Conservation (phyloP, 2,329 filamentous ascomycete species). For the Microcera coccophila region DNA sequence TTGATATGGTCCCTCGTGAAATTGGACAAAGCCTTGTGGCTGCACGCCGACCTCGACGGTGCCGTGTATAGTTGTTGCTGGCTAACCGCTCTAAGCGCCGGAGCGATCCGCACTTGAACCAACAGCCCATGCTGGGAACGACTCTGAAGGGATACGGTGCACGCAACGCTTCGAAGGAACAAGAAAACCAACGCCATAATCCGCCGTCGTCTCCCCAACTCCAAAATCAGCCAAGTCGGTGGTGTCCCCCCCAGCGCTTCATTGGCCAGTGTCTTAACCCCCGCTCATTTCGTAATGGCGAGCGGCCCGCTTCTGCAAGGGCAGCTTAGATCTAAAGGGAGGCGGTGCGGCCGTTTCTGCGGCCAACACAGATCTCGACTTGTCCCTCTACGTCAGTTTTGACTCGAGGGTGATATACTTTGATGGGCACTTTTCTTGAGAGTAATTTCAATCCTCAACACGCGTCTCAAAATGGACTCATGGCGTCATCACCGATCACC, state of each 20-base stretch:
- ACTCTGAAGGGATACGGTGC: neutral
- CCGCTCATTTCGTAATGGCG: constrained; percentile 16
- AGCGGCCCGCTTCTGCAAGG: constrained; percentile 28
- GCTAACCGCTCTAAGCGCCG: constrained; percentile 11
- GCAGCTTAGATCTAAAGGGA: constrained; percentile 15
- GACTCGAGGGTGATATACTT: no score
- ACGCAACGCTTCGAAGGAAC: no score
- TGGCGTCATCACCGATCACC: no score
- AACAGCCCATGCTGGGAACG: neutral
- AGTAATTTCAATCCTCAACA: no score
- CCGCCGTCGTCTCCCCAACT: neutral
- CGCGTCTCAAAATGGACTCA: no score
- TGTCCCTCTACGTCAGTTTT: no score
- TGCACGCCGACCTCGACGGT: neutral
- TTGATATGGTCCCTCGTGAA: constrained; percentile 8
- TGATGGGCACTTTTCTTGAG: no score
- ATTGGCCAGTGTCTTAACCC: constrained; percentile 21
- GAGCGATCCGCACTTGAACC: constrained; percentile 4
- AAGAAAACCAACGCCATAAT: constrained; percentile 2
- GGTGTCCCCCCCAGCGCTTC: constrained; percentile 4
- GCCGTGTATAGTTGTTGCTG: constrained; percentile 1
- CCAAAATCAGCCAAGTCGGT: neutral
- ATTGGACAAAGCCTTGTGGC: neutral
- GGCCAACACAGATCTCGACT: no score
- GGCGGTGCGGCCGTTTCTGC: constrained; percentile 21